These are phyloP conservation scores for Mimosa bimucronata DNA, from an alignment of 306 rosid genomes.

Conservation along the genomic window DNA sequence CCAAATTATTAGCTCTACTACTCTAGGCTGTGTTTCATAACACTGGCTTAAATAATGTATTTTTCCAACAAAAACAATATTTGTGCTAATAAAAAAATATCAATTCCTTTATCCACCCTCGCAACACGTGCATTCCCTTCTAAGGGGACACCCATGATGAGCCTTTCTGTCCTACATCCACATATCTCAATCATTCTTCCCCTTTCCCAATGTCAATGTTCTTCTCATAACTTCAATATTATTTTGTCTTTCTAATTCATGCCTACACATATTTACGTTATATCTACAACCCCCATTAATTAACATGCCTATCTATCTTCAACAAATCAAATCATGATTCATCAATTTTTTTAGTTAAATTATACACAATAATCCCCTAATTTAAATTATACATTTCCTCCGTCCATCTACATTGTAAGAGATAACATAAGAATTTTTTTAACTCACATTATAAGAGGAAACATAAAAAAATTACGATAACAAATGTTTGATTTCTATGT, in stretches of 20 bases:
- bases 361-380: too few species aligned
- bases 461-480: too few species aligned
- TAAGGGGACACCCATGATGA: background rate
- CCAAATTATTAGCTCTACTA: too few species aligned
- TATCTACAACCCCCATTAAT: background rate
- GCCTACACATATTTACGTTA: background rate
- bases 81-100: too few species aligned
- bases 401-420: too few species aligned
- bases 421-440: too few species aligned
- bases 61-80: too few species aligned
- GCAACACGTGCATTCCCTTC: slow-evolving; percentile 10
- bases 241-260: background rate
- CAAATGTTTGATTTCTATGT: too few species aligned
- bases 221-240: background rate
- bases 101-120: background rate
- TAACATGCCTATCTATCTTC: background rate
- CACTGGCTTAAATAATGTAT: too few species aligned
- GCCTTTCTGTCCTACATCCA: background rate
- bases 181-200: background rate
- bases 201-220: background rate
- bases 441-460: too few species aligned
- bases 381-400: too few species aligned
- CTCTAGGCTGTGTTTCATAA: too few species aligned
- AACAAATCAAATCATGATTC: background rate
- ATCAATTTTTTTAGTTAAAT: background rate